Conservation (phyloP, 495 filamentous ascomycete species). For the Hypoxylon cercidicola region DNA sequence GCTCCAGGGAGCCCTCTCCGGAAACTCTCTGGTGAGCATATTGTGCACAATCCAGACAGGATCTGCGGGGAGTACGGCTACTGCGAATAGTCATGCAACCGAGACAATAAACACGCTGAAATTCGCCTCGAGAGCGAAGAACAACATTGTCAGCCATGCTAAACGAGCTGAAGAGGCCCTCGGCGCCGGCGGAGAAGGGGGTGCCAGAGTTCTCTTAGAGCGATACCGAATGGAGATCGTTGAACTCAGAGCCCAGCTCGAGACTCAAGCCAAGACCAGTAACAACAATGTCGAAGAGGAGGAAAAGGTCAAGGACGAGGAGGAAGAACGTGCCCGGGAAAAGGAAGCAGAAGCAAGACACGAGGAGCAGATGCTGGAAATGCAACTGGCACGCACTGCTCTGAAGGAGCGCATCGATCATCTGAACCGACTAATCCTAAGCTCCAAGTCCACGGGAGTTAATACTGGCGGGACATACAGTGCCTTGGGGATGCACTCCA, state of each 20-base stretch:
- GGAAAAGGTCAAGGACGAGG: constrained; percentile 64
- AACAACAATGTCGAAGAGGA: constrained; percentile 75
- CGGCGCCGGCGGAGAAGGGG: constrained; percentile 77
- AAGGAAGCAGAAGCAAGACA: constrained; percentile 85
- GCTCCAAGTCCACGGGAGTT: constrained; percentile 93
- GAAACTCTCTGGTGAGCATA: constrained; percentile 94
- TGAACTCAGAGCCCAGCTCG: constrained; percentile 82
- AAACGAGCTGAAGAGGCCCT: constrained; percentile 94
- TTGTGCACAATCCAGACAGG: constrained; percentile 93
- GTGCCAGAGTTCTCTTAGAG: constrained; percentile 87
- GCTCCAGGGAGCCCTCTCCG: constrained; percentile 91
- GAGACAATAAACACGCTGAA: constrained; percentile 97
- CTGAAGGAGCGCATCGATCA: constrained; percentile 98
- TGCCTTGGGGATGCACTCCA: constrained; percentile 74
- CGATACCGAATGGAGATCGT: constrained; percentile 94
- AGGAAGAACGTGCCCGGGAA: constrained; percentile 77
- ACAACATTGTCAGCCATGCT: constrained; percentile 96
- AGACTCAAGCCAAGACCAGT: constrained; percentile 70
- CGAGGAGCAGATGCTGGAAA: constrained; percentile 97
- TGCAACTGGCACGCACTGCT: constrained; percentile 95
- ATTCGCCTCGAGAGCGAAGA: constrained; percentile 95
- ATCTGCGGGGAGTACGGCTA: constrained; percentile 68
- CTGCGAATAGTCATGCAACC: constrained; percentile 74
- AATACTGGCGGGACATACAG: constrained; percentile 79
- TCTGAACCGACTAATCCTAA: constrained; percentile 92